phyloP scores from a whole-genome alignment of 768 basidiomycete genomes.

The Lentinula sp. region DNA sequence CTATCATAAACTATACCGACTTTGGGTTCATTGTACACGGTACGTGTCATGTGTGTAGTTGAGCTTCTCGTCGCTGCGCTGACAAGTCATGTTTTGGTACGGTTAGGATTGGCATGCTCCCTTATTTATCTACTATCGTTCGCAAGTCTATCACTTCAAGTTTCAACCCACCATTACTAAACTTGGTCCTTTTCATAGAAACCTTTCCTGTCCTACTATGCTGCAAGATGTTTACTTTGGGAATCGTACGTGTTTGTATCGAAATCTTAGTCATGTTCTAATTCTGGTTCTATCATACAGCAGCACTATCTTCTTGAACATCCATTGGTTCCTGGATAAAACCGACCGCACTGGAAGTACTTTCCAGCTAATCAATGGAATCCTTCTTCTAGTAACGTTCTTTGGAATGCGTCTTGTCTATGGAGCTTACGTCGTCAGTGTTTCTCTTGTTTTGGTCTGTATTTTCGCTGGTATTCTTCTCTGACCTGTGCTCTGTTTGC shows the following conservation, averaged over 20 bases:
- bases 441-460: neutral
- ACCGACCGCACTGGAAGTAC: conserved; percentile 62
- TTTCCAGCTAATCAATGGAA: conserved; percentile 67
- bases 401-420: conserved; percentile 66
- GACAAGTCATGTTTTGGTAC: neutral
- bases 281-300: conserved; percentile 20
- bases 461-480: no score
- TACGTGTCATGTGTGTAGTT: conserved; percentile 14
- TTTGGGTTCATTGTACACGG: conserved; percentile 79
- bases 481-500: neutral
- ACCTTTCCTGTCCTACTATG: conserved; percentile 79
- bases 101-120: conserved; percentile 54
- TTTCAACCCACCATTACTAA: conserved; percentile 5
- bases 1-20: conserved; percentile 60
- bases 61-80: neutral
- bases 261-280: neutral
- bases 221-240: conserved; percentile 75
- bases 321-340: conserved; percentile 85
- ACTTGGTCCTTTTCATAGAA: conserved; percentile 28
- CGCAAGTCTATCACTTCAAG: conserved; percentile 35
- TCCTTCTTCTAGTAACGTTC: conserved; percentile 61
- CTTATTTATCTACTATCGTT: conserved; percentile 63
- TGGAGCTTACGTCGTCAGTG: conserved; percentile 48
- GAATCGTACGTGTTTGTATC: conserved; percentile 47
- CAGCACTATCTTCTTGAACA: conserved; percentile 84